These are phyloP conservation scores for Xerocomellus amylosporus DNA, from an alignment of 768 basidiomycete genomes.

Conservation along the genomic window DNA sequence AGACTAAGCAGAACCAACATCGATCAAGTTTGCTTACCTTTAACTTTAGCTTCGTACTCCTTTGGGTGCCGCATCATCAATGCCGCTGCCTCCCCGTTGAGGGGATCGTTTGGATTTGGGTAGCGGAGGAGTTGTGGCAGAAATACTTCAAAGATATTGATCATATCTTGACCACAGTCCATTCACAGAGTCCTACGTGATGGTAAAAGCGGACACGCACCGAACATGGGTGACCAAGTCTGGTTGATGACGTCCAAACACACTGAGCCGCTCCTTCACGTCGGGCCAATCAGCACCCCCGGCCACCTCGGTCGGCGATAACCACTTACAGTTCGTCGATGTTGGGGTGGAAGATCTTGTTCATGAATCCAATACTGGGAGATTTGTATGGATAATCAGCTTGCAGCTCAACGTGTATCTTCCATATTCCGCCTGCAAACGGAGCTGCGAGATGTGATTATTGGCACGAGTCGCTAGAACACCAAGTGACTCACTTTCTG, in stretches of 20 bases:
- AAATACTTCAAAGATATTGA: conserved; percentile 99
- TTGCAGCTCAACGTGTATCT: conserved; percentile 98
- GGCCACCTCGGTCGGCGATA: conserved; percentile 3
- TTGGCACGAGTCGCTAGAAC: conserved; percentile 2
- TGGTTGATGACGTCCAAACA: conserved; percentile 99
- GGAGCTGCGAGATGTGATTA: conserved; percentile 58
- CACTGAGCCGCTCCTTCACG: conserved; percentile 86
- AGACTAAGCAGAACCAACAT: neutral
- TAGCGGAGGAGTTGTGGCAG: conserved; percentile 95
- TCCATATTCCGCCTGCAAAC: conserved; percentile 97
- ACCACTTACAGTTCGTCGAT: conserved; percentile 91
- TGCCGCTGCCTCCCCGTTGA: conserved; percentile 97
- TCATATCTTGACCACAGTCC: conserved; percentile 69
- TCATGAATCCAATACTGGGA: conserved; percentile 99
- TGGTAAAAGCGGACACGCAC: conserved; percentile 45
- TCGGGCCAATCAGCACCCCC: conserved; percentile 7
- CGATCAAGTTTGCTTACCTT: conserved; percentile 50
- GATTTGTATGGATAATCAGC: conserved; percentile 99
- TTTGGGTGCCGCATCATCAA: conserved; percentile 97
- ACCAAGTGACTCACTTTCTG: conserved; percentile 69
- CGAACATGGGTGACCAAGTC: conserved; percentile 99
- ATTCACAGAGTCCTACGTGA: neutral
- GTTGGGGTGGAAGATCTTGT: conserved; percentile 99
- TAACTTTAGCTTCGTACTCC: conserved; percentile 91
- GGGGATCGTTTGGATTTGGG: conserved; percentile 96